Evolutionary conservation across 1,284 basidiomycete genomes (phyloP).

Genomic region (Lignosus rhinocerotis): DNA sequence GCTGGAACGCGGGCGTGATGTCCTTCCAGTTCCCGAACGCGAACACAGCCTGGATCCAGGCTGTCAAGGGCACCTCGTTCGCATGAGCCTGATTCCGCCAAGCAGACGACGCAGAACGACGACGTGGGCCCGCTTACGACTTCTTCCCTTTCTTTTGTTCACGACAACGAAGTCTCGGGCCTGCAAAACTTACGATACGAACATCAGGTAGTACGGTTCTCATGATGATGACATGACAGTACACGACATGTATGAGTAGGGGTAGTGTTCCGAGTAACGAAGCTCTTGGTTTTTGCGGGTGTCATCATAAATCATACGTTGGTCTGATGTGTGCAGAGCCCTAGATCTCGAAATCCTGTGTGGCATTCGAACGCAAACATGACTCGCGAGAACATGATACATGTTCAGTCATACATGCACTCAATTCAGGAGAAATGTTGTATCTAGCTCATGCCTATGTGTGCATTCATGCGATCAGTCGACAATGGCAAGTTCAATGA

Average conservation of each 20-base stretch:
- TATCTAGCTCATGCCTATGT: too few relatives aligned
- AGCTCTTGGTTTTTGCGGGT: neutral
- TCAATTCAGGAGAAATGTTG: too few relatives aligned
- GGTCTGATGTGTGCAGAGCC: neutral
- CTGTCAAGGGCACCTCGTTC: conserved; percentile 16
- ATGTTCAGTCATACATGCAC: too few relatives aligned
- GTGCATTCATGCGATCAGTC: too few relatives aligned
- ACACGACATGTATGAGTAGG: neutral
- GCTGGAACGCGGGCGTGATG: conserved; percentile 49
- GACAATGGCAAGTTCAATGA: too few relatives aligned
- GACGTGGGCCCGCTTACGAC: neutral
- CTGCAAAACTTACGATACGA: neutral
- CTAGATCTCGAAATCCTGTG: too few relatives aligned
- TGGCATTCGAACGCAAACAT: too few relatives aligned
- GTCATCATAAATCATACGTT: neutral
- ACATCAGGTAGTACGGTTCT: neutral
- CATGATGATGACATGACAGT: neutral
- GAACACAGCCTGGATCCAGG: conserved; percentile 16
- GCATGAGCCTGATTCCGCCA: neutral
- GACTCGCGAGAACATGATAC: too few relatives aligned
- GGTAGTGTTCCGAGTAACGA: neutral
- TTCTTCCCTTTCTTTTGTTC: neutral
- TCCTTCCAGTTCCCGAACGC: conserved; percentile 23
- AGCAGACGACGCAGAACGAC: neutral
- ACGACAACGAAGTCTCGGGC: neutral